Evolutionary conservation across 2,329 filamentous ascomycete genomes (phyloP), one percentile per base, ranked within the genome.

Genomic region (Claviceps quebecensis): DNA sequence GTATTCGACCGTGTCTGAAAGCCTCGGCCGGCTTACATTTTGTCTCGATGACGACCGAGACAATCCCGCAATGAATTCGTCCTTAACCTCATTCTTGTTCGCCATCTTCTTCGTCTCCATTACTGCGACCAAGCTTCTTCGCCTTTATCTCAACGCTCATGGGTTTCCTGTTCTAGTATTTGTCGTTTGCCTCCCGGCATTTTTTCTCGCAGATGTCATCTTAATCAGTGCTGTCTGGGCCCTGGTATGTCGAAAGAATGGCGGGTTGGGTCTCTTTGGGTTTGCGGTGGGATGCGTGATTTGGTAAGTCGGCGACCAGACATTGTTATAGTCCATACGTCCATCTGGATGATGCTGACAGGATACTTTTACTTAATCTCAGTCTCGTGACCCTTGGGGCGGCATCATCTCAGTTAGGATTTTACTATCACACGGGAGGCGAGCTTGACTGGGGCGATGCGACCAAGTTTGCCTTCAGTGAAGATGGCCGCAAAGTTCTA

Each of bases 401-500:
- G 19, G 62, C 62, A 19, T 54, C 63, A 2, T 63, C 63, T 5
- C 62, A 66, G 47, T 54, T 65, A 11, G 62, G 63, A 26, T 66
- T 66, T 47, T 66, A 55, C 48, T 54, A 56, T 47, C 58, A 64
- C 47, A 64, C 63, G 0, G 63, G 63, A 14, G 63, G 61, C 29
- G 61, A 65, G 50, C 54, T 66, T 9, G 59, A 65, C 47, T 66
- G 63, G 63, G 57, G 56, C 34, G 64, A 66, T 51, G 64, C 60
- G 13, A 54, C 55, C 40, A 49, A 59, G 11, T 64, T 64, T 44
- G 60, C 64, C 19, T 55, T 56, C 34, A 60, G 59, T 53, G 59
- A 60, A 48, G 64, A 65, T 44, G 60, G 58, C 17, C 56, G 63
- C 26, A 64, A 65, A 54, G 58, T 66, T 22, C 53, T 65, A 29